Conservation (phyloP, 2,329 filamentous ascomycete genomes). For the Didymella lethalis region DNA sequence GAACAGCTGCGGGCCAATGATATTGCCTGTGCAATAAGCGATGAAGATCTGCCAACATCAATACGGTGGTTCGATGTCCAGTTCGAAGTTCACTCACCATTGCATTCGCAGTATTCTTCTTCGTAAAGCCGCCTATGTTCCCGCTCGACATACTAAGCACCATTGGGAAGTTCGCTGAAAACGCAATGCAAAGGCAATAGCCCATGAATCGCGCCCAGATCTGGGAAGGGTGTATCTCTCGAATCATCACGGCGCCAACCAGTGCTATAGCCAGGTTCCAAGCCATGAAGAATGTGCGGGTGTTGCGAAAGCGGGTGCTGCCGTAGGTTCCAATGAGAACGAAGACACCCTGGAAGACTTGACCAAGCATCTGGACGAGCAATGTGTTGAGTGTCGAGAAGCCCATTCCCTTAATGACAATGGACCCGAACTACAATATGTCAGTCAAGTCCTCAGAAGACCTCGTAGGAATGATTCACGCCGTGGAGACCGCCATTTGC, state of each 20-base stretch:
- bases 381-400: constrained; percentile 24
- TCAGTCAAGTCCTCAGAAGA: background rate
- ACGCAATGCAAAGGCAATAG: constrained; percentile 40
- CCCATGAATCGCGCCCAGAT: constrained; percentile 35
- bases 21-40: background rate
- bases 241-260: background rate
- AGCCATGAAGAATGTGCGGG: background rate
- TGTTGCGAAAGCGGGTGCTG: constrained; percentile 17
- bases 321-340: constrained; percentile 25
- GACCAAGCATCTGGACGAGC: constrained; percentile 29
- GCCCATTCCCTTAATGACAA: background rate
- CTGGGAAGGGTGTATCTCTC: constrained; percentile 4
- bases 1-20: background rate
- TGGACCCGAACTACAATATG: background rate
- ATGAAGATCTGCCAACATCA: background rate
- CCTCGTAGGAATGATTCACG: background rate
- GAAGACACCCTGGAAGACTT: constrained; percentile 28
- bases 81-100: background rate
- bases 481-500: background rate
- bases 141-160: constrained; percentile 40
- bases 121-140: constrained; percentile 41
- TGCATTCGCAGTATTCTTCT: background rate
- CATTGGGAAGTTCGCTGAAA: constrained; percentile 53
- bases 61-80: background rate
- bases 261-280: background rate